phyloP scores from a whole-genome alignment of 257 asterid genomes.

The Solanum virginianum region DNA sequence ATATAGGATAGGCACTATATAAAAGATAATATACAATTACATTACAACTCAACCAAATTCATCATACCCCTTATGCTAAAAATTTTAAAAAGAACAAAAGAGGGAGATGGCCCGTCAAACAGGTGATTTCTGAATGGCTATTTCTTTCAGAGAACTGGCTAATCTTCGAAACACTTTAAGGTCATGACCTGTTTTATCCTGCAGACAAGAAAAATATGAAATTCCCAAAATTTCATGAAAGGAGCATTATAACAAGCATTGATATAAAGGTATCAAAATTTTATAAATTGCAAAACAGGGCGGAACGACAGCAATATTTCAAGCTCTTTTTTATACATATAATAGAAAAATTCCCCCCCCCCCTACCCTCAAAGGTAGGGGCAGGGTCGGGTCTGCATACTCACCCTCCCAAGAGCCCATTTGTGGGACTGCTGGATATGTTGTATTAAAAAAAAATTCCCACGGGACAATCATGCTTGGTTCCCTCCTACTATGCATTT shows the following conservation, averaged over 20 bases:
- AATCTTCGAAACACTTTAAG: slow-evolving; percentile 59
- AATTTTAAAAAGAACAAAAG: neutral
- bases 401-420: neutral
- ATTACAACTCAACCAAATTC: neutral
- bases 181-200: slow-evolving; percentile 76
- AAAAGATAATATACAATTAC: neutral
- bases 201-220: slow-evolving; percentile 7
- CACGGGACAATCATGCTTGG: neutral
- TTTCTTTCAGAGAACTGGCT: slow-evolving; percentile 62
- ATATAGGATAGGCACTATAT: neutral
- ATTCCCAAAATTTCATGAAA: neutral
- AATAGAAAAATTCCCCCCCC: neutral
- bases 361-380: neutral
- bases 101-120: neutral
- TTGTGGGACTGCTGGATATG: neutral
- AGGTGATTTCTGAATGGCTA: slow-evolving; percentile 42
- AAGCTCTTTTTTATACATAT: neutral
- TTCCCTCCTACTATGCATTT: neutral
- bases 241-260: neutral
- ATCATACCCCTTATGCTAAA: neutral
- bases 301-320: neutral
- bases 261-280: neutral
- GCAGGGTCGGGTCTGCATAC: neutral
- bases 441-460: neutral
- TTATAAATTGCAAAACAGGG: neutral